Conservation (phyloP, 495 filamentous ascomycete genomes). For the Penicillium crystallinum region DNA sequence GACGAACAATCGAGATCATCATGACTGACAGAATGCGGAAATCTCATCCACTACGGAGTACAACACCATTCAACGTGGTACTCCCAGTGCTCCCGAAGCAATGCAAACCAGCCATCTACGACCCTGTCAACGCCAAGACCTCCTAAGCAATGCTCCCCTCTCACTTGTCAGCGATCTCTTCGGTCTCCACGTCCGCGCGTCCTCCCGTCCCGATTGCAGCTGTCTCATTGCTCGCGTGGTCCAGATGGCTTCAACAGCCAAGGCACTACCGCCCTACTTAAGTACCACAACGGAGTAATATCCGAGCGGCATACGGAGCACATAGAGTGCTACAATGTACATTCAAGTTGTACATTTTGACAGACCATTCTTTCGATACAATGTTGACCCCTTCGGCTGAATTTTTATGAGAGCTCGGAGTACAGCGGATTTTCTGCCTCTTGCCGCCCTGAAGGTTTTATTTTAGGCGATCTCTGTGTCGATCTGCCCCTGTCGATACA, state of each 20-base stretch:
- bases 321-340: background rate
- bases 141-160: background rate
- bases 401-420: background rate
- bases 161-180: slow-evolving; percentile 12
- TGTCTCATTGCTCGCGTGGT: background rate
- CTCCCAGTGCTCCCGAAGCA: background rate
- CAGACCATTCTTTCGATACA: background rate
- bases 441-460: background rate
- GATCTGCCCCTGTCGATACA: slow-evolving; percentile 15
- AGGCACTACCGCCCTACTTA: slow-evolving; percentile 5
- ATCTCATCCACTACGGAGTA: background rate
- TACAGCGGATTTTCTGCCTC: background rate
- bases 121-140: slow-evolving; percentile 16
- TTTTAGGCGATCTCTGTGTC: slow-evolving; percentile 1
- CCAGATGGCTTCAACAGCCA: background rate
- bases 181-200: slow-evolving; percentile 25
- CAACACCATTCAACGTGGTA: too few relatives aligned
- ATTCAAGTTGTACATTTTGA: background rate
- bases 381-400: background rate
- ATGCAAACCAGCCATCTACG: background rate
- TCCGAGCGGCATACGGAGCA: background rate
- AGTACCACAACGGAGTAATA: background rate
- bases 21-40: background rate
- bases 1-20: background rate
- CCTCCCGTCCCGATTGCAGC: background rate